Base-by-base conservation (phyloP, 1,284 basidiomycete genomes). In the Cutaneotrichosporon cyanovorans region DNA sequence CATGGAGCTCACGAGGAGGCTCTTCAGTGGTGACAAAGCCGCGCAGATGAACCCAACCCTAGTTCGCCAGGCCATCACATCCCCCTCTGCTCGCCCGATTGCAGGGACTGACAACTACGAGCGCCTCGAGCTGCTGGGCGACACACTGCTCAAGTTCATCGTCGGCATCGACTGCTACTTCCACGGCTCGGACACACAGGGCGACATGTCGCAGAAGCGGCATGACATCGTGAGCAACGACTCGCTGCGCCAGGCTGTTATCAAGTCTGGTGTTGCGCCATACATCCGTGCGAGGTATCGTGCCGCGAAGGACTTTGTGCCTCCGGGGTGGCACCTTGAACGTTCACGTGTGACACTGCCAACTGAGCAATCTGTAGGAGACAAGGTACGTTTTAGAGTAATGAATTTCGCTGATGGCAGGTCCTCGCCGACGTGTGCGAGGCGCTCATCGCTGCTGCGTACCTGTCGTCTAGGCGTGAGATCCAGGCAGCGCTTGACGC, bases 81-180 rank as follows among this genome's bases (percentile, higher is more conserved):
- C 53, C 2, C 56, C 63, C 0, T 28, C 41, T 4, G 37, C 52
- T 1, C 42, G 48, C 1, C 3, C 48, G 23, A 3, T 21, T 23
- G n/a, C 39, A 22, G 16, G 36, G 18, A 11, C 42, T 39, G 30
- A 52, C 49, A 45, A 48, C 30, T 69, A 69, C 41, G 57, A 69
- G 45, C 58, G 67, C 12, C 53, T 69, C 8, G 67, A 69, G 45
- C 50, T 66, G 12, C 52, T 69, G 3, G 67, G 67, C 33, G 67
- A 69, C 40, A 61, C 57, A 8, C 33, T 69, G 5, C 57, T 69
- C 37, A 66, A 63, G 40, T 51, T 68, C 10, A 23, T 61, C 1
- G 41, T 45, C 1, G 61, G 60, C 1, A 19, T 58, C 3, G 52
- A 57, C 22, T 39, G 56, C 3, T 63, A 38, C 20, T 9, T 57